phyloP scores from a whole-genome alignment of 768 basidiomycete species.

The Trametes coccinea region DNA sequence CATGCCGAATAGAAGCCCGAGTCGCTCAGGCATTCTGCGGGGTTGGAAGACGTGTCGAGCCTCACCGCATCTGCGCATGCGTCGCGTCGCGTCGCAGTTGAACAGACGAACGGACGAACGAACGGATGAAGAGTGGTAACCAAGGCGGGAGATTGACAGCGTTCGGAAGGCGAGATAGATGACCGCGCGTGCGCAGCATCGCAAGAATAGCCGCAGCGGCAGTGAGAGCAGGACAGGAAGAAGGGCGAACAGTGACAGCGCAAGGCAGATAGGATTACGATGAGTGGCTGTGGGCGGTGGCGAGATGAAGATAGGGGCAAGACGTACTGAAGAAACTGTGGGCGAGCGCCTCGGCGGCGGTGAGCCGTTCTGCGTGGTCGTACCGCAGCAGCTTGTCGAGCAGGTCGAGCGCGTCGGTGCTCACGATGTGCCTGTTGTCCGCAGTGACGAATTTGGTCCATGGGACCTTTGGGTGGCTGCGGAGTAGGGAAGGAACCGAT shows the following conservation, averaged over 20 bases:
- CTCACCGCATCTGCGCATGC: conserved; percentile 28
- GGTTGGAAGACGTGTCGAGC: conserved; percentile 31
- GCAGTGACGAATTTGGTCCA: conserved; percentile 94
- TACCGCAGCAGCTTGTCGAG: conserved; percentile 93
- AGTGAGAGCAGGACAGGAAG: neutral
- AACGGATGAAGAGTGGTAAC: neutral
- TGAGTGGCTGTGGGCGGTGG: conserved; percentile 8
- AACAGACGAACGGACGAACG: too few species aligned
- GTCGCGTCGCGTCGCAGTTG: too few species aligned
- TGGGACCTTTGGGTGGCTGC: conserved; percentile 85
- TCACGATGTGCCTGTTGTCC: conserved; percentile 91
- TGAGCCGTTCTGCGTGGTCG: conserved; percentile 94
- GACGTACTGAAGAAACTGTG: conserved; percentile 85
- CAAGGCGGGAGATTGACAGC: too few species aligned
- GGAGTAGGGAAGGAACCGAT: neutral
- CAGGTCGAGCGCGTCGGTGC: conserved; percentile 93
- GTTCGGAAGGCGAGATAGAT: too few species aligned
- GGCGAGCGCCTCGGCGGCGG: conserved; percentile 87
- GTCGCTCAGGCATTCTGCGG: conserved; percentile 34
- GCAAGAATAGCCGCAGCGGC: neutral
- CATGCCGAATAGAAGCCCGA: conserved; percentile 35
- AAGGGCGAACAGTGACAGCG: neutral
- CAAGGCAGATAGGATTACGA: neutral
- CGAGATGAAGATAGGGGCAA: neutral
- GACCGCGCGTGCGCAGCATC: too few species aligned